Percentiles rank a stretch among this genome's conserved stretches.
Evolutionary conservation across 1,139 yeast genomes (phyloP).

Genomic region (Blastobotrys elegans): DNA sequence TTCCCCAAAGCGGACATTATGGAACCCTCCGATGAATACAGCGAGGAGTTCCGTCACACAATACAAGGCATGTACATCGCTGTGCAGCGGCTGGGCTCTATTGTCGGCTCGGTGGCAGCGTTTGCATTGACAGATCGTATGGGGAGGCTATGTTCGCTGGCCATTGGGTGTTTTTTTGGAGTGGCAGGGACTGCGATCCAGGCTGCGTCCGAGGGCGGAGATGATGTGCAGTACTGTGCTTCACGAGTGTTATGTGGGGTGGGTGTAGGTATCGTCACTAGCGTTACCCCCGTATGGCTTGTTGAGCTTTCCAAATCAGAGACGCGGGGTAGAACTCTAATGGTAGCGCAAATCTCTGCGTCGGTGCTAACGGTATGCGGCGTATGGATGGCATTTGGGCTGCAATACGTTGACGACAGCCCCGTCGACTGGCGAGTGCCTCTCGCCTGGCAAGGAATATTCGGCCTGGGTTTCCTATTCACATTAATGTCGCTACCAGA

Average conservation of each 20-base stretch:
- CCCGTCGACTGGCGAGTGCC: background rate
- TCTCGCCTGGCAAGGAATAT: background rate
- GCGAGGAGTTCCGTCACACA: constrained; percentile 11
- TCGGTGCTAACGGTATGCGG: background rate
- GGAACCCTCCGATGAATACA: constrained; percentile 7
- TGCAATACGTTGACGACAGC: background rate
- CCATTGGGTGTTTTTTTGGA: constrained; percentile 1
- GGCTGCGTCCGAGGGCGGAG: background rate
- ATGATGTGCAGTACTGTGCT: constrained; percentile 13
- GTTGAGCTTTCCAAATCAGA: background rate
- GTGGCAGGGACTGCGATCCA: background rate
- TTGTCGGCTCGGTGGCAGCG: background rate
- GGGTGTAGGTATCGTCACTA: constrained; percentile 48
- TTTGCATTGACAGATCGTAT: background rate
- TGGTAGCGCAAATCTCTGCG: background rate
- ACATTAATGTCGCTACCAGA: background rate
- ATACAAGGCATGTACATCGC: constrained; percentile 21
- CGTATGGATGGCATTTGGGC: constrained; percentile 1
- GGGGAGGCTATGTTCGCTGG: constrained; percentile 1
- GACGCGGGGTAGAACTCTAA: background rate
- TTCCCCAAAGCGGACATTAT: constrained; percentile 38
- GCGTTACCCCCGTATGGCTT: background rate
- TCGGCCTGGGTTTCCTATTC: background rate
- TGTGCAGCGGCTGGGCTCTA: background rate
- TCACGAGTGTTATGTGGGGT: constrained; percentile 42